Evolutionary conservation across 768 basidiomycete species (phyloP).

Genomic region (Melanogaster broomeanus): DNA sequence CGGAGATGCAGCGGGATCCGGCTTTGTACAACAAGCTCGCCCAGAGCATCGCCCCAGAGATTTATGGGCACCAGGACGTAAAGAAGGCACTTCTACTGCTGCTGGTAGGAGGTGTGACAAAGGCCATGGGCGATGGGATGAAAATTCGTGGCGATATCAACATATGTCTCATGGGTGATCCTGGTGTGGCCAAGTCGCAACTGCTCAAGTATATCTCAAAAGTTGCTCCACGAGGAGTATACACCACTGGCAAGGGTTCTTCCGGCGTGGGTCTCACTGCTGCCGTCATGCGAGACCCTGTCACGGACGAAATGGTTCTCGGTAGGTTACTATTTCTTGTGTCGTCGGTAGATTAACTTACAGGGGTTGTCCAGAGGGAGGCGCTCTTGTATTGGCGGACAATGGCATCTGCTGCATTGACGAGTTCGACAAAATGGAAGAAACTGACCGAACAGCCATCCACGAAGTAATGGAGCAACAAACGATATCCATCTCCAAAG

Average conservation of each 20-base stretch:
- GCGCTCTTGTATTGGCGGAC: slow-evolving; percentile 97
- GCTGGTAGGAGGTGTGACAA: slow-evolving; percentile 95
- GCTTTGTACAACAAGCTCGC: slow-evolving; percentile 87
- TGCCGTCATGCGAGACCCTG: slow-evolving; percentile 98
- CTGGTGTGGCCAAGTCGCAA: slow-evolving; percentile 98
- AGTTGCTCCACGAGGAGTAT: slow-evolving; percentile 95
- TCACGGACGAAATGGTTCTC: slow-evolving; percentile 98
- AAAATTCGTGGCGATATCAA: slow-evolving; percentile 98
- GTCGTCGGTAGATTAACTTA: slow-evolving; percentile 8
- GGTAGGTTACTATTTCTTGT: slow-evolving; percentile 55
- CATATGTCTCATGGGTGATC: slow-evolving; percentile 98
- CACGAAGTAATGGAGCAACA: slow-evolving; percentile 99
- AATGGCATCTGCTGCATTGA: slow-evolving; percentile 99
- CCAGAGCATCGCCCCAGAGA: slow-evolving; percentile 95
- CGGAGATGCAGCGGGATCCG: slow-evolving; percentile 69
- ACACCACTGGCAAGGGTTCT: slow-evolving; percentile 98
- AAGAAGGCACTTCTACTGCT: slow-evolving; percentile 94
- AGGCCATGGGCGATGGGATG: slow-evolving; percentile 95
- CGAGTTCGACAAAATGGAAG: slow-evolving; percentile 99
- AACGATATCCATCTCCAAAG: slow-evolving; percentile 99
- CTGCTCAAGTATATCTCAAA: slow-evolving; percentile 98
- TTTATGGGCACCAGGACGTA: slow-evolving; percentile 96
- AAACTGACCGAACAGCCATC: slow-evolving; percentile 94
- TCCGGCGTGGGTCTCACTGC: slow-evolving; percentile 99
- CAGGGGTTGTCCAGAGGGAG: slow-evolving; percentile 71